phyloP scores from a whole-genome alignment of 73 alveolate genomes.

The Paraurostyla sp. region DNA sequence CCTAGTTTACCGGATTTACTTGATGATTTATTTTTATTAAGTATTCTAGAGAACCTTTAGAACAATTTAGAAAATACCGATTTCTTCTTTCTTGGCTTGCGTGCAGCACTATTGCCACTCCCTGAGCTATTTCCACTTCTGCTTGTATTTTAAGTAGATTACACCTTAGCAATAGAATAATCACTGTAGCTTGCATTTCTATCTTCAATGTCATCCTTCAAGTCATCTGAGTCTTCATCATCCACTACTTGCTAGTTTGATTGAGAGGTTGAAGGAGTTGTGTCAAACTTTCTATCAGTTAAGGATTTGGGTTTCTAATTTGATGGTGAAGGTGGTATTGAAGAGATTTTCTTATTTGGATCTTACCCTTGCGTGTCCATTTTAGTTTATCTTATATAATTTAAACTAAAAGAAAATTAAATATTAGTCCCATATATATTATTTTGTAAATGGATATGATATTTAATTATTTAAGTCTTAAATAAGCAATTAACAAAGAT shows the following conservation, averaged over 20 bases:
- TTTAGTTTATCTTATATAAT: too few relatives aligned
- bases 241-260: neutral
- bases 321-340: too few relatives aligned
- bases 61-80: constrained; percentile 3
- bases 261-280: neutral
- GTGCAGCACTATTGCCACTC: neutral
- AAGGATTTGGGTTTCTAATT: too few relatives aligned
- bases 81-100: neutral
- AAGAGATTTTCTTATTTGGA: too few relatives aligned
- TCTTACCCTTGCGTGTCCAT: too few relatives aligned
- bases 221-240: constrained; percentile 27
- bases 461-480: neutral
- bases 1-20: too few relatives aligned
- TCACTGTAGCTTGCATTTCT: constrained; percentile 36
- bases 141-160: constrained; percentile 39
- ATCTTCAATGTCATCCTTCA: constrained; percentile 53
- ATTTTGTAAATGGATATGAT: neutral
- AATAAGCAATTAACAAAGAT: neutral
- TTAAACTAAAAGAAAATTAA: too few relatives aligned
- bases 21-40: neutral
- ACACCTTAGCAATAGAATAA: neutral
- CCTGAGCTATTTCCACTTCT: constrained; percentile 5
- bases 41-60: constrained; percentile 11
- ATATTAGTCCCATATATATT: too few relatives aligned
- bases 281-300: too few relatives aligned